Evolutionary conservation across 208 protist species (phyloP), one percentile per base, ranked within the genome.

Genomic region (Angomonas deanei): DNA sequence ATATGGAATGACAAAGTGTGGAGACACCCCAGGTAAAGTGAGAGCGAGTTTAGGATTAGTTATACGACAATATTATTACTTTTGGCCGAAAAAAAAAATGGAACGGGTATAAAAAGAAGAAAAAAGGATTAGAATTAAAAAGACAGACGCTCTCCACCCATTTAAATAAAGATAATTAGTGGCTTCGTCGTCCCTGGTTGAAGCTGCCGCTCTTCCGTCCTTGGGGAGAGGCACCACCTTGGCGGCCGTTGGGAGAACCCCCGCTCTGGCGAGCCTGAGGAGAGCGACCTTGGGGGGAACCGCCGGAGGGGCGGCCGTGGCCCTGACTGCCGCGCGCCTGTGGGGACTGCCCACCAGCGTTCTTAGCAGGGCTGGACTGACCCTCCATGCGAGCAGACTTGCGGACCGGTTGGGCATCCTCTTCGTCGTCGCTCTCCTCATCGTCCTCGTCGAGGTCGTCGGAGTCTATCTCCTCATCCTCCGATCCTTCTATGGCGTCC

Each of bases 371-470:
- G 27, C n/a, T 5, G 27, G 10, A 15, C 27, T 56, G 27, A 17
- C 23, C 50, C 27, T 56, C 50, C 50, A 56, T 34, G 27, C 50
- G 50, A 15, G 50, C 50, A 10, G 50, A 56, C 50, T 56, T 56
- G 4, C 50, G 11, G n/a, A 56, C 50, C 27, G 50, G 50, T 19
- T 31, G 6, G 17, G 39, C 62, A 30, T 59, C 62, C 10, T 60
- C 50, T 15, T 83, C 70, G 46, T 78, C 68, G 34, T 76, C 72
- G 0, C 64, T 68, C 46, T 75, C 72, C 17, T 72, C 62, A 0
- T 78, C 72, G 55, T 76, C 74, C 26, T 76, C 74, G 13, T 76
- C 71, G 27, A 71, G 69, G 19, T 74, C 66, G 13, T 76, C 77
- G 13, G 70, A 61, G 6, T 74, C 76, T 1, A 70, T 67, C 11